phyloP scores from a whole-genome alignment of 2,329 filamentous ascomycete species.

The Diaporthe sp. region DNA sequence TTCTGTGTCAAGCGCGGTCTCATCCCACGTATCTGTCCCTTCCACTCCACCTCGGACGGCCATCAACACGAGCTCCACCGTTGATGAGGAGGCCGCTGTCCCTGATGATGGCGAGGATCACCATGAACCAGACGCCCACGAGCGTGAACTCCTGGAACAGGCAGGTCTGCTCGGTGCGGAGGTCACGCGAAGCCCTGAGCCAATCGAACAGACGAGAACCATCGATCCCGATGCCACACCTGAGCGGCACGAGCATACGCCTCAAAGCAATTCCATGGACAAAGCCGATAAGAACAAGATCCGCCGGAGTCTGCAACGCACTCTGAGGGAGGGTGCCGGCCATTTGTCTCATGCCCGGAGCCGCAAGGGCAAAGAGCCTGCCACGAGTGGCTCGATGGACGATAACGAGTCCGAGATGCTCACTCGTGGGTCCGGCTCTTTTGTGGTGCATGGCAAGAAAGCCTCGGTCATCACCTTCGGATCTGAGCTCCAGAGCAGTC shows the following conservation, averaged over 20 bases:
- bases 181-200: slow-evolving; percentile 57
- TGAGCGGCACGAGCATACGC: slow-evolving; percentile 50
- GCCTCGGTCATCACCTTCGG: slow-evolving; percentile 97
- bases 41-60: slow-evolving; percentile 52
- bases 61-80: slow-evolving; percentile 49
- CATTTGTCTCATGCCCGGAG: slow-evolving; percentile 78
- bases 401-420: slow-evolving; percentile 77
- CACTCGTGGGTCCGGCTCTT: slow-evolving; percentile 85
- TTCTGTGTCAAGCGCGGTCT: slow-evolving; percentile 59
- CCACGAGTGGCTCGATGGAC: slow-evolving; percentile 65
- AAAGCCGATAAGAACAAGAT: slow-evolving; percentile 76
- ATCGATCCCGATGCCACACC: slow-evolving; percentile 59
- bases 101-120: slow-evolving; percentile 50
- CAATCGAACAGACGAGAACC: slow-evolving; percentile 55
- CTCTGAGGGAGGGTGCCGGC: slow-evolving; percentile 83
- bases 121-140: slow-evolving; percentile 73
- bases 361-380: slow-evolving; percentile 81
- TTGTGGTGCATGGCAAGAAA: slow-evolving; percentile 98
- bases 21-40: slow-evolving; percentile 53
- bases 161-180: slow-evolving; percentile 72
- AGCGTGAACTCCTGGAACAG: slow-evolving; percentile 77
- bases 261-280: slow-evolving; percentile 50
- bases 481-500: slow-evolving; percentile 82
- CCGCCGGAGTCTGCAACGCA: slow-evolving; percentile 89
- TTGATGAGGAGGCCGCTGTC: slow-evolving; percentile 50